Conservation (phyloP, 2,329 filamentous ascomycete species). For the Aspergillus calidoustus region DNA sequence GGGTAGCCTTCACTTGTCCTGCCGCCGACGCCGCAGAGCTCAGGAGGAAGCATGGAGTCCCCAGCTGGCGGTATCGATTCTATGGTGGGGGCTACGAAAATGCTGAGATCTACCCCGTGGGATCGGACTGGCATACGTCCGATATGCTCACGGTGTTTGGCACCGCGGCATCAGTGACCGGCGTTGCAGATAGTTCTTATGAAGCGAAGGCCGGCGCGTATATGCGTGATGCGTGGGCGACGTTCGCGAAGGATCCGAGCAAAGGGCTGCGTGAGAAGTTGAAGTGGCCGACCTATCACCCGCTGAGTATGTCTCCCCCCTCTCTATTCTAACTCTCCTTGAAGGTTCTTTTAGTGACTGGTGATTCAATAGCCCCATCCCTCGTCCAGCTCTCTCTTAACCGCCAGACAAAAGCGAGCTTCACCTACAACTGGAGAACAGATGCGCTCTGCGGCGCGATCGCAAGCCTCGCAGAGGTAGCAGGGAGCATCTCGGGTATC, state of each 20-base stretch:
- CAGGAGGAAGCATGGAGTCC: not conserved
- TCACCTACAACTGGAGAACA: conserved; percentile 6
- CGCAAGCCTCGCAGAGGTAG: not conserved
- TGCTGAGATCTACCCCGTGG: conserved; percentile 2
- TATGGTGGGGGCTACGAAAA: not conserved
- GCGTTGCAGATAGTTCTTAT: not conserved
- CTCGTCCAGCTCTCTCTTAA: conserved; percentile 7
- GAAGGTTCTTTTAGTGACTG: too few species aligned
- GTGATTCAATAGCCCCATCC: not conserved
- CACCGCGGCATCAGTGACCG: conserved; percentile 1
- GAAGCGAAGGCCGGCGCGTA: conserved; percentile 1
- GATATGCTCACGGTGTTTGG: conserved; percentile 1
- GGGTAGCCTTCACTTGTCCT: not conserved
- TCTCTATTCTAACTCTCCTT: not conserved
- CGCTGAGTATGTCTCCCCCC: not conserved
- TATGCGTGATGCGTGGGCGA: conserved; percentile 6
- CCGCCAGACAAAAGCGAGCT: conserved; percentile 7
- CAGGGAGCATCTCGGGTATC: not conserved
- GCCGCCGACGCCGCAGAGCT: not conserved
- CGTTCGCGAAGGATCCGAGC: not conserved
- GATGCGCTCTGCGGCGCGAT: conserved; percentile 1
- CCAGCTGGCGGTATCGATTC: not conserved
- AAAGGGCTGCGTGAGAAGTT: conserved; percentile 4
- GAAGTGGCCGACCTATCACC: conserved; percentile 10
- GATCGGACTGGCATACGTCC: not conserved